Conservation (phyloP, 768 basidiomycete species). For the Leccinum fibrillosum region DNA sequence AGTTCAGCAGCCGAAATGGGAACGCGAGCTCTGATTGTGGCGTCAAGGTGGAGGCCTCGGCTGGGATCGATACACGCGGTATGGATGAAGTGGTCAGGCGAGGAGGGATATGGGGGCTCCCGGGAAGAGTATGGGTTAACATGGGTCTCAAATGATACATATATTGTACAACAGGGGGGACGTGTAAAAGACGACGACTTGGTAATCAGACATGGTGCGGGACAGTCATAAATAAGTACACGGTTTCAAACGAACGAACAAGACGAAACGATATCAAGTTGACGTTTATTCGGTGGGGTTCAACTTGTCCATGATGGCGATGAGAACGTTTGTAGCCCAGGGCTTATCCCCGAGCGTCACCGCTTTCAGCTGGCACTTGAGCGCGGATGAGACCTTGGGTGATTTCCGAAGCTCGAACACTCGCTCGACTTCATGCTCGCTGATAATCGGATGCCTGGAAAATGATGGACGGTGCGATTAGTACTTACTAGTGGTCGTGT, state of each 20-base stretch:
- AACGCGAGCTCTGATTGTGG: constrained; percentile 17
- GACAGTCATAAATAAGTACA: not conserved
- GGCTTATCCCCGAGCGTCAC: constrained; percentile 26
- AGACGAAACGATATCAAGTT: not conserved
- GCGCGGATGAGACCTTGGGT: constrained; percentile 18
- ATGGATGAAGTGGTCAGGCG: constrained; percentile 72
- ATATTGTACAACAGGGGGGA: not conserved
- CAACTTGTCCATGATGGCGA: constrained; percentile 24
- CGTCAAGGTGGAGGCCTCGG: constrained; percentile 24
- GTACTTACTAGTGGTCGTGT: not conserved
- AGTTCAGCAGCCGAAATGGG: constrained; percentile 22
- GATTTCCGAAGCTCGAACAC: constrained; percentile 21
- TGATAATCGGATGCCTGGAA: constrained; percentile 15
- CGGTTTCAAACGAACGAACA: not conserved
- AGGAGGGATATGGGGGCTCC: constrained; percentile 65
- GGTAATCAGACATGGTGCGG: not conserved
- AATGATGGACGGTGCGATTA: not conserved
- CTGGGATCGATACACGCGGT: constrained; percentile 48
- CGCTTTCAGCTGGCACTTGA: constrained; percentile 22
- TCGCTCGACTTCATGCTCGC: constrained; percentile 15
- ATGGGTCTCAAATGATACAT: constrained; percentile 14
- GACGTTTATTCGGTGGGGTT: constrained; percentile 7
- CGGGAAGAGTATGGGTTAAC: constrained; percentile 58
- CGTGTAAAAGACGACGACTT: not conserved
- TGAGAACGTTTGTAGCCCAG: constrained; percentile 20